Evolutionary conservation across 2,329 filamentous ascomycete genomes (phyloP).

Genomic region (Aureobasidium sp.): DNA sequence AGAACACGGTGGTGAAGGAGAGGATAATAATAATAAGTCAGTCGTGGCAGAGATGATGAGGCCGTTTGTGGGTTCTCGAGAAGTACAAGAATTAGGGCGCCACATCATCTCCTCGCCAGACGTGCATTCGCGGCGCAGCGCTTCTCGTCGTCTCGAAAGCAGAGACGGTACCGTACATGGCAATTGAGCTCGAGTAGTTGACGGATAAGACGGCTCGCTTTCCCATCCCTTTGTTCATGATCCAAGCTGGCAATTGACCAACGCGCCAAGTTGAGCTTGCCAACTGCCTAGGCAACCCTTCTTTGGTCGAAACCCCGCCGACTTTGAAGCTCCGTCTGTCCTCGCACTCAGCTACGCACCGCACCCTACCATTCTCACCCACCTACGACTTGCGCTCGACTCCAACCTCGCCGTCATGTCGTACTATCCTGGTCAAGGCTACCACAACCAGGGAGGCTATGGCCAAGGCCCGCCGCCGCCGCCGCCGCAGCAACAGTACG

Average conservation of each 20-base stretch:
- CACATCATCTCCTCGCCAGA: constrained; percentile 8
- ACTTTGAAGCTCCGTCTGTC: background rate
- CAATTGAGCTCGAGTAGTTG: background rate
- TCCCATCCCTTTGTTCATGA: background rate
- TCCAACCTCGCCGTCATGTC: constrained; percentile 14
- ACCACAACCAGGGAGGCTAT: constrained; percentile 23
- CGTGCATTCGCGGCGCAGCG: background rate
- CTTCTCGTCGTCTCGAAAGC: constrained; percentile 5
- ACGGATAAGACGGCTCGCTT: background rate
- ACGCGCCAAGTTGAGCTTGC: background rate
- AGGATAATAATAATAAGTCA: too few species aligned
- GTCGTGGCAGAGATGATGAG: too few species aligned
- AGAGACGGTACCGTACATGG: background rate
- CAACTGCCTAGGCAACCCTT: background rate
- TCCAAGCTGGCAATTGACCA: background rate
- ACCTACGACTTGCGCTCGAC: too few species aligned
- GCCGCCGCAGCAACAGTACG: constrained; percentile 33
- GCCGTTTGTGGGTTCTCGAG: background rate
- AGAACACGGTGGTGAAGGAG: too few species aligned
- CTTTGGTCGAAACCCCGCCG: background rate
- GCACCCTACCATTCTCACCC: background rate
- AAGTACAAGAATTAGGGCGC: background rate
- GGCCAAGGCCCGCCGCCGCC: constrained; percentile 34
- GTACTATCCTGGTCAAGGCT: constrained; percentile 18
- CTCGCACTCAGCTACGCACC: too few species aligned